phyloP scores from a whole-genome alignment of 78 protist genomes.

The Tieghemostelium lacteum region DNA sequence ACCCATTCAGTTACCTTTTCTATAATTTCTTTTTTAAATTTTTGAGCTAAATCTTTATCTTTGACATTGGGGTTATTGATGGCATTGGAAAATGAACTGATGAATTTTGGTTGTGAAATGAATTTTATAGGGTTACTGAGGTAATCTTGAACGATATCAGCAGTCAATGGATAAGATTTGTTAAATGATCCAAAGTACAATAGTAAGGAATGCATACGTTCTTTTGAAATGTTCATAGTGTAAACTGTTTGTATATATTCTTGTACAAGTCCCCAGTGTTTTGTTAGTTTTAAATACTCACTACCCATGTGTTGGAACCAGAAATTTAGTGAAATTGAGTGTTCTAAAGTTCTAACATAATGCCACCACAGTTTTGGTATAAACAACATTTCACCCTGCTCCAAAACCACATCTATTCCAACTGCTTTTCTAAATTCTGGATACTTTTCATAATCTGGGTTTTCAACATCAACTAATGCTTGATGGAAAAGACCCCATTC shows the following conservation, averaged over 20 bases:
- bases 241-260: conserved; percentile 27
- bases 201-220: conserved; percentile 18
- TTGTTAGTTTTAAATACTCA: conserved; percentile 34
- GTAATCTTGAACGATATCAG: conserved; percentile 1
- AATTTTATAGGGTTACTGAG: conserved; percentile 11
- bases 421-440: conserved; percentile 56
- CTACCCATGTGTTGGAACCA: conserved; percentile 78
- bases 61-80: conserved; percentile 38
- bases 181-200: conserved; percentile 16
- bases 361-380: conserved; percentile 91
- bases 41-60: not conserved
- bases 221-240: conserved; percentile 25
- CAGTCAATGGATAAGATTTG: not conserved
- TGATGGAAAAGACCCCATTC: conserved; percentile 80
- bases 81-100: conserved; percentile 64
- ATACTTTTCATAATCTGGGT: conserved; percentile 11
- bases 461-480: conserved; percentile 50
- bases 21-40: conserved; percentile 20
- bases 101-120: conserved; percentile 51
- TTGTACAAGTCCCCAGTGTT: conserved; percentile 28
- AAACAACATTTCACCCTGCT: conserved; percentile 75
- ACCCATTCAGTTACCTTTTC: conserved; percentile 39
- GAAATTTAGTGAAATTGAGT: conserved; percentile 69
- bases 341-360: conserved; percentile 52
- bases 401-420: conserved; percentile 4